phyloP scores from a whole-genome alignment of 208 protist genomes.

The Zelonia costaricensis region DNA sequence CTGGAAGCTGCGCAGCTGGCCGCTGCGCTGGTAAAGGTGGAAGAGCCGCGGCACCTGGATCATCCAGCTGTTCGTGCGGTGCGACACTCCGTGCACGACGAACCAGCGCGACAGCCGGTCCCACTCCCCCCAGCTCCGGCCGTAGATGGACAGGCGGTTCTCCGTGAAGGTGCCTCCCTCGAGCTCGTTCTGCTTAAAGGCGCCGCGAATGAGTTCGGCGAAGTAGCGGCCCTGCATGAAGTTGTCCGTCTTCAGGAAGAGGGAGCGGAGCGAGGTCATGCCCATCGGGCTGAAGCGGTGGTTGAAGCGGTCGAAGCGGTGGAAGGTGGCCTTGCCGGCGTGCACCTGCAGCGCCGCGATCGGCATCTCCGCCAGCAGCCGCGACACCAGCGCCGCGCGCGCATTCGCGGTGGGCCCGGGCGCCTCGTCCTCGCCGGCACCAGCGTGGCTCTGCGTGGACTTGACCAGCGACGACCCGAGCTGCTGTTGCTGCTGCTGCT shows the following conservation, averaged over 20 bases:
- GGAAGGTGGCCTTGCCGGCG: slow-evolving; percentile 80
- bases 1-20: slow-evolving; percentile 86
- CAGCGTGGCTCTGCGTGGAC: not conserved
- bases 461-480: not conserved
- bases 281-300: slow-evolving; percentile 81
- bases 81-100: slow-evolving; percentile 88
- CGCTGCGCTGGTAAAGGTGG: slow-evolving; percentile 63
- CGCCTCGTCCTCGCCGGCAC: not conserved
- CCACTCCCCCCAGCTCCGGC: slow-evolving; percentile 63
- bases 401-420: not conserved
- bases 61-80: slow-evolving; percentile 96
- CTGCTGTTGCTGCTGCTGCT: slow-evolving; percentile 2
- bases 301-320: slow-evolving; percentile 92
- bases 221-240: slow-evolving; percentile 92
- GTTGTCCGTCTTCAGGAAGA: slow-evolving; percentile 88
- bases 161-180: slow-evolving; percentile 77
- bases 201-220: slow-evolving; percentile 70
- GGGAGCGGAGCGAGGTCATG: slow-evolving; percentile 53
- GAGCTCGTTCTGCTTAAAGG: slow-evolving; percentile 49
- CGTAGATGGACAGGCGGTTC: slow-evolving; percentile 89
- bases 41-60: slow-evolving; percentile 95
- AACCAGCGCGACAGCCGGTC: slow-evolving; percentile 75
- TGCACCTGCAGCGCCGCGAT: slow-evolving; percentile 83
- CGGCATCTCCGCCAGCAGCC: slow-evolving; percentile 50
- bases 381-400: slow-evolving; percentile 29